These are phyloP conservation scores for Flaveria floridana DNA, from an alignment of 140 eudicot genomes.

Conservation along the genomic window DNA sequence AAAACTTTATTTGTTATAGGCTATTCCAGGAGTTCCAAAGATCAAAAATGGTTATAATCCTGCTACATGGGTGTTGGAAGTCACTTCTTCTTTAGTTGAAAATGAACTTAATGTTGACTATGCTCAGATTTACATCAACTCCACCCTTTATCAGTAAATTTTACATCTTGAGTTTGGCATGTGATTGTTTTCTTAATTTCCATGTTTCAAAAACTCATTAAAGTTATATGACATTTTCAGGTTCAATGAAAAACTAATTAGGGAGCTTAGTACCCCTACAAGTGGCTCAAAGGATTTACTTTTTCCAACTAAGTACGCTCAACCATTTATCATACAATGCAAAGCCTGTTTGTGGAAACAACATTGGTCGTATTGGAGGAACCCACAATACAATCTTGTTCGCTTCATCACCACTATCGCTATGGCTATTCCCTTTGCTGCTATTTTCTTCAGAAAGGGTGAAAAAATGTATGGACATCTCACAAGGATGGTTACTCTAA, in stretches of 20 bases:
- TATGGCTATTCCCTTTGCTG: slow-evolving; percentile 50
- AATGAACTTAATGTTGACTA: slow-evolving; percentile 47
- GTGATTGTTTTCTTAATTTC: slow-evolving; percentile 11
- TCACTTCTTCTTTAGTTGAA: slow-evolving; percentile 38
- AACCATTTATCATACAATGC: slow-evolving; percentile 50
- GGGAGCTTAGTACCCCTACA: slow-evolving; percentile 56
- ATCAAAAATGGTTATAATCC: slow-evolving; percentile 52
- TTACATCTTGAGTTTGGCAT: neutral
- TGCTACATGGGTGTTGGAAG: slow-evolving; percentile 64
- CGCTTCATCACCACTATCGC: slow-evolving; percentile 55
- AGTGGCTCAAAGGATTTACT: slow-evolving; percentile 50
- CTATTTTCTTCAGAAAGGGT: slow-evolving; percentile 60
- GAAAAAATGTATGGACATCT: slow-evolving; percentile 35
- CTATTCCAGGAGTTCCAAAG: slow-evolving; percentile 46
- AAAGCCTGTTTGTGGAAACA: slow-evolving; percentile 84
- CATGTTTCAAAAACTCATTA: neutral
- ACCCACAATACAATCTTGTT: slow-evolving; percentile 51
- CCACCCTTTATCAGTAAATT: slow-evolving; percentile 43
- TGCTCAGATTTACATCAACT: slow-evolving; percentile 45
- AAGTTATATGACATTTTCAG: slow-evolving; percentile 36
- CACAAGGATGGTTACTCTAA: neutral
- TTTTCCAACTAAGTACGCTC: slow-evolving; percentile 53
- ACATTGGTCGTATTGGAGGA: slow-evolving; percentile 77
- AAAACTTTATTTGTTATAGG: slow-evolving; percentile 25
- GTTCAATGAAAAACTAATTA: slow-evolving; percentile 51